Evolutionary conservation across 2,329 filamentous ascomycete genomes (phyloP), one percentile per base, ranked within the genome.

Genomic region (Sclerotiophoma versabilis): DNA sequence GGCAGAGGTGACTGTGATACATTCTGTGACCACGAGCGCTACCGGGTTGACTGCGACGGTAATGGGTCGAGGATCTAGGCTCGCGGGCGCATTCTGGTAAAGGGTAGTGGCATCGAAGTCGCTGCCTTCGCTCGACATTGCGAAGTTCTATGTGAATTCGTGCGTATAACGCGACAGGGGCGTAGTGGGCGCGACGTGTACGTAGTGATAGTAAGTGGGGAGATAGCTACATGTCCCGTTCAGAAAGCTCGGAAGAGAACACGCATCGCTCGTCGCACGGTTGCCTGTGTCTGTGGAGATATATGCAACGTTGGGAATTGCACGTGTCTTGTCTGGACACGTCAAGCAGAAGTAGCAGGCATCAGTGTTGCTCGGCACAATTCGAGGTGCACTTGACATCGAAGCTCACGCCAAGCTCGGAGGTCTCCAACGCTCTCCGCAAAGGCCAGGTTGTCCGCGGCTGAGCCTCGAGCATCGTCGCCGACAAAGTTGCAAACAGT

Each of bases 11-110:
- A 99, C 93, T 38, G 93, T 93, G 73, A 98, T 98, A 77, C 95
- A 99, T 87, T 99, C 95, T 77, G 93, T 96, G 60, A 96, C 96
- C 62, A 99, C 92, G 67, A 99, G 81, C 42, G 92, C 93, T 52
- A 96, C 88, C 1, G 93, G 92, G 70, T 96, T 91, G 63, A 96
- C 89, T 36, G 93, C 91, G 59, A 96, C 91, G 27, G 90, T 86
- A 26, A 93, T 76, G 49, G 70, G 68, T 38, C 69, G 71, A 26
- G 62, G 55, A 37, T 61, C 63, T 22, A 65, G 37, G 54, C 45
- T 66, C 26, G 60, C 48, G 27, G 61, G 51, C 23, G 61, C 65
- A 60, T 67, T 62, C 29, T 68, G 60, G 36, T 67, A 60, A 19
- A 61, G 64, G 10, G 67, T 64, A 20, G 61, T 52, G 39, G 56